These are phyloP conservation scores for Pseudopithomyces maydicus DNA, from an alignment of 2,329 filamentous ascomycete species.

Conservation along the genomic window DNA sequence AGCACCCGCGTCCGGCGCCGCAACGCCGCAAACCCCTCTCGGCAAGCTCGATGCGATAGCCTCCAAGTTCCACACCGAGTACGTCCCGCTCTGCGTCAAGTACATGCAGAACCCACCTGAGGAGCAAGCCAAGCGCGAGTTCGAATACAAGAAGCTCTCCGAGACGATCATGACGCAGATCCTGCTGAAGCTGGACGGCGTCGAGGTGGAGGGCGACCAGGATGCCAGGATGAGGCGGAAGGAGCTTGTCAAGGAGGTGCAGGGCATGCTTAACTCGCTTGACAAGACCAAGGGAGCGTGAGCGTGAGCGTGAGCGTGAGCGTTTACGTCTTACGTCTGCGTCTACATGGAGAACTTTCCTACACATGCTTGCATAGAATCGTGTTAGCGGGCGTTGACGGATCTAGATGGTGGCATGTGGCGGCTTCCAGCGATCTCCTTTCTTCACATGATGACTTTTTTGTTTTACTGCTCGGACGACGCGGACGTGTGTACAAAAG, in stretches of 20 bases:
- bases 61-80: conserved; percentile 65
- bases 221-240: conserved; percentile 70
- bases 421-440: background rate
- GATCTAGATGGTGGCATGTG: background rate
- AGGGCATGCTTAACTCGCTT: conserved; percentile 67
- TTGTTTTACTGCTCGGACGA: no score
- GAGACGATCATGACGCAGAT: conserved; percentile 80
- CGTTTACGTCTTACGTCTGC: no score
- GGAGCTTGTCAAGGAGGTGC: conserved; percentile 73
- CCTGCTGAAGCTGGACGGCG: conserved; percentile 75
- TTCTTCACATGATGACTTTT: no score
- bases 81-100: conserved; percentile 68
- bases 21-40: conserved; percentile 37
- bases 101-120: conserved; percentile 67
- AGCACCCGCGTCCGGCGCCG: conserved; percentile 35
- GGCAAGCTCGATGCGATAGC: conserved; percentile 72
- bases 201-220: conserved; percentile 72
- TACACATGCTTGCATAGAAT: background rate
- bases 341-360: background rate
- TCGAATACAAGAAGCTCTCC: conserved; percentile 75
- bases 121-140: conserved; percentile 65
- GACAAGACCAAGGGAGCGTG: conserved; percentile 55
- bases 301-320: no score
- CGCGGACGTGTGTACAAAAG: no score
- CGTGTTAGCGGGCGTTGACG: conserved; percentile 1